A percentile compares a stretch with the other conserved stretches of the same genome.
These are phyloP conservation scores for Aquilaria malaccensis DNA, from an alignment of 345 rosid species.

Conservation along the genomic window DNA sequence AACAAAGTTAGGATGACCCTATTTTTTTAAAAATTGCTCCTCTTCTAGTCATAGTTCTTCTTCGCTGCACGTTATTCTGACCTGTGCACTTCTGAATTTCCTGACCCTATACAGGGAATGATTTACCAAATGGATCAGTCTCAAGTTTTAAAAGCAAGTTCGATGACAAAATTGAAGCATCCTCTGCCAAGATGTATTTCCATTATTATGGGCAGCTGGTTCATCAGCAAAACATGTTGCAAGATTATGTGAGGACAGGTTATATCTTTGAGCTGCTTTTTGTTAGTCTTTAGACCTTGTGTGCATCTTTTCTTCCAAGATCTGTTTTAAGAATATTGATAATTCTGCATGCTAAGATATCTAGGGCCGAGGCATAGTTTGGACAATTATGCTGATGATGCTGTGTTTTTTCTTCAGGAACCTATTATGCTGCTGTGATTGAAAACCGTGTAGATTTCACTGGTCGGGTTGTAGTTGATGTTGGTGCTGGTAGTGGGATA, in stretches of 20 bases:
- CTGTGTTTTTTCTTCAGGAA: slow-evolving; percentile 48
- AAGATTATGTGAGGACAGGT: slow-evolving; percentile 99
- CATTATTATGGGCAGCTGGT: slow-evolving; percentile 95
- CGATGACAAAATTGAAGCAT: slow-evolving; percentile 77
- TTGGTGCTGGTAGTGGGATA: slow-evolving; percentile 99
- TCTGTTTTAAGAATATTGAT: slow-evolving; percentile 6
- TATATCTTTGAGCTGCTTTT: slow-evolving; percentile 12
- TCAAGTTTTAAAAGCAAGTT: slow-evolving; percentile 63
- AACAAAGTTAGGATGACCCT: too few species aligned
- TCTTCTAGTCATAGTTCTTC: too few species aligned
- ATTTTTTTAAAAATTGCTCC: too few species aligned
- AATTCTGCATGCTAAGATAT: background rate
- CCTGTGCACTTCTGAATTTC: too few species aligned
- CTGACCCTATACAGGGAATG: slow-evolving; percentile 27
- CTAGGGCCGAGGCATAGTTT: background rate
- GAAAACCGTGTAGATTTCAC: slow-evolving; percentile 88
- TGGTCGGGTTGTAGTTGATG: slow-evolving; percentile 93
- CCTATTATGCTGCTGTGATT: slow-evolving; percentile 95
- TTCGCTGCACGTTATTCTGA: too few species aligned
- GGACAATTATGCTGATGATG: background rate
- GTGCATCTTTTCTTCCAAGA: background rate
- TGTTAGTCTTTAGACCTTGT: slow-evolving; percentile 1
- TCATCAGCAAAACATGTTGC: slow-evolving; percentile 98
- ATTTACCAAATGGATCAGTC: slow-evolving; percentile 47
- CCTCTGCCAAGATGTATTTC: slow-evolving; percentile 98